These are phyloP conservation scores for Jimgerdemannia lactiflua DNA, from an alignment of 192 early-diverging fungal species.

Conservation along the genomic window DNA sequence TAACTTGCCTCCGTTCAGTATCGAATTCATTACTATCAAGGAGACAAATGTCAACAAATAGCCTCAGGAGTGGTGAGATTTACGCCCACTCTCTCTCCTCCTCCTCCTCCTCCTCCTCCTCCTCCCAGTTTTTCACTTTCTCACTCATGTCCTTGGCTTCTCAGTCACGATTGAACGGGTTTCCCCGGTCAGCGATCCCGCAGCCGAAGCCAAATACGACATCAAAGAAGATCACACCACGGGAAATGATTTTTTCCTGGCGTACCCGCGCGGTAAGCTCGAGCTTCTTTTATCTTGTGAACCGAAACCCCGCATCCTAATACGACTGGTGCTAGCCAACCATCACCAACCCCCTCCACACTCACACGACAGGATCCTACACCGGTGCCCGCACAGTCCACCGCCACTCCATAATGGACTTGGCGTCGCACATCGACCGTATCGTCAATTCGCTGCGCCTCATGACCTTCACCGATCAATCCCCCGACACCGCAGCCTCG, in stretches of 20 bases:
- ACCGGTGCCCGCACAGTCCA: constrained; percentile 61
- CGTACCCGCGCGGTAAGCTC: neutral
- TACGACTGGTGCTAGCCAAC: neutral
- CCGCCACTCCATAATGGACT: constrained; percentile 48
- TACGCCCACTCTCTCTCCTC: neutral
- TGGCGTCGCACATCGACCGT: constrained; percentile 47
- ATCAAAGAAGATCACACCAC: neutral
- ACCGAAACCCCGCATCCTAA: too few species aligned
- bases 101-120: too few species aligned
- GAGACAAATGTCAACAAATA: neutral
- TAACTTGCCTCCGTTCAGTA: neutral
- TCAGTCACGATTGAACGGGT: neutral
- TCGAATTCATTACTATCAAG: neutral
- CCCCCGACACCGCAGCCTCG: constrained; percentile 4
- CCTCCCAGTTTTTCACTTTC: too few species aligned
- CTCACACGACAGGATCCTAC: constrained; percentile 46
- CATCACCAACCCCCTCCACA: neutral
- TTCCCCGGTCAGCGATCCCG: neutral
- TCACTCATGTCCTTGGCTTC: neutral
- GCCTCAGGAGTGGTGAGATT: neutral
- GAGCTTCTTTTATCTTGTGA: too few species aligned
- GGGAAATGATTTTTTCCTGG: neutral
- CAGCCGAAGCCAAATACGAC: neutral
- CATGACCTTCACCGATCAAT: constrained; percentile 34
- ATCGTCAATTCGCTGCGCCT: constrained; percentile 44